Conservation (phyloP, 768 basidiomycete genomes). For the Auriscalpium orientale region DNA sequence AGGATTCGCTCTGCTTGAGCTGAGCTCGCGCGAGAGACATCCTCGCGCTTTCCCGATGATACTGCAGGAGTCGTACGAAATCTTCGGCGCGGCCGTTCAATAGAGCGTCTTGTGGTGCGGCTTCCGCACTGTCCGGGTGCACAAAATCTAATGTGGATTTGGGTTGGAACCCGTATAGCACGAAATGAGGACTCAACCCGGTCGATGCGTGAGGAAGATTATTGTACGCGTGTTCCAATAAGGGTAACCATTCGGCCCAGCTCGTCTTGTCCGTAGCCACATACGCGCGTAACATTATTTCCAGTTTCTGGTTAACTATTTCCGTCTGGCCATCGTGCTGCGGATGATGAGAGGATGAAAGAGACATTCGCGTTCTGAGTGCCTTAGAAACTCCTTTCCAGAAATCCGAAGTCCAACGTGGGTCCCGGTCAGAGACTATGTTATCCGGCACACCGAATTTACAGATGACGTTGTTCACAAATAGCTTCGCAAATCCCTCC, state of each 20-base stretch:
- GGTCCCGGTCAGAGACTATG: background rate
- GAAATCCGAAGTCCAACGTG: slow-evolving; percentile 1
- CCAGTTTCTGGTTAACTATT: background rate
- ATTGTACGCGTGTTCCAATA: slow-evolving; percentile 12
- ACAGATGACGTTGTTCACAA: slow-evolving; percentile 1
- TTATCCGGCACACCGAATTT: background rate
- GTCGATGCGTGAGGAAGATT: slow-evolving; percentile 8
- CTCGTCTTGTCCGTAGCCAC: background rate
- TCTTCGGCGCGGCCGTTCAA: background rate
- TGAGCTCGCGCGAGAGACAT: slow-evolving; percentile 11
- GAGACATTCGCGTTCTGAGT: background rate
- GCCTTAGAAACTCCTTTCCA: background rate
- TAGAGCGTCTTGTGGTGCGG: background rate
- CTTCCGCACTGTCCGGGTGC: background rate
- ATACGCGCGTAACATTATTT: background rate
- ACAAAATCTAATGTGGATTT: background rate
- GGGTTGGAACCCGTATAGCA: slow-evolving; percentile 16
- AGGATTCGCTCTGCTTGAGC: slow-evolving; percentile 3
- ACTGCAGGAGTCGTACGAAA: background rate
- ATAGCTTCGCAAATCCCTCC: slow-evolving; percentile 3
- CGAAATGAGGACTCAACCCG: slow-evolving; percentile 9
- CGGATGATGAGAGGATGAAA: background rate
- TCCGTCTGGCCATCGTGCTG: background rate
- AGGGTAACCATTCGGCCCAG: slow-evolving; percentile 1
- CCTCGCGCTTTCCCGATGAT: slow-evolving; percentile 3